A percentile compares a stretch with the other conserved stretches of the same genome.
Conservation (phyloP, 2,329 filamentous ascomycete species). For the Ceratocystiopsis minuta region DNA sequence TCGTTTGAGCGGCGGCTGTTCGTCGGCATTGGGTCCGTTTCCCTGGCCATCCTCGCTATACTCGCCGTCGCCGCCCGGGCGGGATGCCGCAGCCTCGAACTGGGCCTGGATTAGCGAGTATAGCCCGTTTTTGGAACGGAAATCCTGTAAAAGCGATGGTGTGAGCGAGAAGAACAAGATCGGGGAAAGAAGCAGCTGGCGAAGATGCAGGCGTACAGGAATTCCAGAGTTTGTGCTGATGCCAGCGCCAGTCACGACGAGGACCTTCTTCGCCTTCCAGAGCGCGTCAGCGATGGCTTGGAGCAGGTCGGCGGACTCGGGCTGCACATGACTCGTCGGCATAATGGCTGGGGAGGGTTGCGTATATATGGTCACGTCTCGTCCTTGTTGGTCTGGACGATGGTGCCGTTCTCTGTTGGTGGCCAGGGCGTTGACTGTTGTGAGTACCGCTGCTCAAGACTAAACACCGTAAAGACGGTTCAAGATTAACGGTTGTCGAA, state of each 20-base stretch:
- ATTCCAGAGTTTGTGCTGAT: constrained; percentile 64
- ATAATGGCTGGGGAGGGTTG: constrained; percentile 21
- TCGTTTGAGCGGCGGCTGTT: too few species aligned
- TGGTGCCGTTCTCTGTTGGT: too few species aligned
- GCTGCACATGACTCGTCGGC: constrained; percentile 39
- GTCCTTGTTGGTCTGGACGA: too few species aligned
- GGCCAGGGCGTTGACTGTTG: too few species aligned
- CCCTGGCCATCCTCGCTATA: not conserved
- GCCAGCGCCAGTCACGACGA: constrained; percentile 54
- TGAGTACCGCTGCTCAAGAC: too few species aligned
- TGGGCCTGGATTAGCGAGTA: constrained; percentile 55
- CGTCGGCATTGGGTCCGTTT: not conserved
- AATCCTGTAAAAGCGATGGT: constrained; percentile 32
- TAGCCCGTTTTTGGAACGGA: constrained; percentile 53
- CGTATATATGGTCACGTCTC: too few species aligned
- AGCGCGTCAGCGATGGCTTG: constrained; percentile 47
- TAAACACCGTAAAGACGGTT: too few species aligned
- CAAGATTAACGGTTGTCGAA: too few species aligned
- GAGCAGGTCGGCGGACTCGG: constrained; percentile 33
- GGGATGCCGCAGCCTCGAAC: constrained; percentile 32
- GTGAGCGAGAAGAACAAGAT: not conserved
- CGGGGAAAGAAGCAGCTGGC: not conserved
- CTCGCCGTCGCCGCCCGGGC: constrained; percentile 7
- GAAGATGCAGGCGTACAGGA: constrained; percentile 30
- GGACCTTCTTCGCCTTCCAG: constrained; percentile 47